These are phyloP conservation scores for Aeschynomene evenia DNA, from an alignment of 306 rosid genomes.

Conservation along the genomic window DNA sequence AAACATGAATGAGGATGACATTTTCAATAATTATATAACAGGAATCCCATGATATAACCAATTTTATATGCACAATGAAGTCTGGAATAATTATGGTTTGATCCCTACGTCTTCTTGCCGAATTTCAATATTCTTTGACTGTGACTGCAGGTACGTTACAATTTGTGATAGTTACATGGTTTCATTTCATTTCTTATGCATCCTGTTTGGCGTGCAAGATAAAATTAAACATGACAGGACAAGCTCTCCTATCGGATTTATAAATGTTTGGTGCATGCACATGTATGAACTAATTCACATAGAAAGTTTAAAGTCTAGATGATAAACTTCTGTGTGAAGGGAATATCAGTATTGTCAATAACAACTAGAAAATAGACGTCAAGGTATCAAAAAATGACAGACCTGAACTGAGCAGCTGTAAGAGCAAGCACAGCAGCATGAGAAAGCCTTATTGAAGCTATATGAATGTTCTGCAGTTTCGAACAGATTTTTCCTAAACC, in stretches of 20 bases:
- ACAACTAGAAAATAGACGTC: not conserved
- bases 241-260: not conserved
- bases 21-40: not conserved
- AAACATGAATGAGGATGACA: not conserved
- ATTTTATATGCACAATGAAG: not conserved
- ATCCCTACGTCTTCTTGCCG: not conserved
- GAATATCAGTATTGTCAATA: not conserved
- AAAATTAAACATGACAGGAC: not conserved
- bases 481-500: constrained; percentile 74
- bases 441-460: constrained; percentile 83
- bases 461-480: constrained; percentile 81
- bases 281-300: not conserved
- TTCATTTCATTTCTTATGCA: not conserved
- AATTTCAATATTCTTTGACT: not conserved
- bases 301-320: constrained; percentile 13
- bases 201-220: not conserved
- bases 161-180: not conserved
- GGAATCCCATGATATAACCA: not conserved
- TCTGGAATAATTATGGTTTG: not conserved
- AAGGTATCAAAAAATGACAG: constrained; percentile 28
- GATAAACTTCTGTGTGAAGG: not conserved
- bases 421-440: constrained; percentile 89
- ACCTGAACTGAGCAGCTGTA: constrained; percentile 86
- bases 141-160: not conserved
- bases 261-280: constrained; percentile 12